phyloP scores from a whole-genome alignment of 2,329 filamentous ascomycete species.

The Thielaviopsis populi region DNA sequence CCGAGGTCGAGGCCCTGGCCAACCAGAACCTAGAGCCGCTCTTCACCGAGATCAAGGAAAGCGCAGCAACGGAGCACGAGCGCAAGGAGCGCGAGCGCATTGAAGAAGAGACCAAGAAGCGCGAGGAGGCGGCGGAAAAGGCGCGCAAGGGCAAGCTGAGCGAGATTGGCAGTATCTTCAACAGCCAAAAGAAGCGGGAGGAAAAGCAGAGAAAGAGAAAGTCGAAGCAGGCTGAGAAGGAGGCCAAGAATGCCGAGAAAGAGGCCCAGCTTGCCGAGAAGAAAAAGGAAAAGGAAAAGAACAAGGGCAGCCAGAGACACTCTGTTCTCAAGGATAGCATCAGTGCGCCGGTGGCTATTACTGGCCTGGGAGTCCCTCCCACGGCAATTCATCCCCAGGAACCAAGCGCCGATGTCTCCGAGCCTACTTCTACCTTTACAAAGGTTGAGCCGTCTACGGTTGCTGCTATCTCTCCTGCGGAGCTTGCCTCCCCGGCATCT shows the following conservation, averaged over 20 bases:
- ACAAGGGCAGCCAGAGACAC: slow-evolving; percentile 19
- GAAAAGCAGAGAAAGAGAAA: slow-evolving; percentile 42
- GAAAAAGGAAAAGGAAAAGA: slow-evolving; percentile 18
- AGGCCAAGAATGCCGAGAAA: slow-evolving; percentile 37
- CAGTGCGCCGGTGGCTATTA: neutral
- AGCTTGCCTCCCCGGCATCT: neutral
- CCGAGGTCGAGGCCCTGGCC: slow-evolving; percentile 8
- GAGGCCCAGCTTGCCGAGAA: too few relatives aligned
- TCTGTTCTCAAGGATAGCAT: slow-evolving; percentile 12
- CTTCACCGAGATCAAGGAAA: slow-evolving; percentile 23
- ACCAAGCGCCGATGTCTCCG: neutral
- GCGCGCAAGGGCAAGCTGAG: slow-evolving; percentile 45
- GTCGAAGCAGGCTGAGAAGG: slow-evolving; percentile 33
- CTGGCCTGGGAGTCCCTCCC: neutral
- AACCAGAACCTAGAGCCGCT: slow-evolving; percentile 28
- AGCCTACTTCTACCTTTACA: neutral
- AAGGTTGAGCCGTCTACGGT: neutral
- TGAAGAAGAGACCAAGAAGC: slow-evolving; percentile 63
- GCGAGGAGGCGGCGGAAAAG: slow-evolving; percentile 63
- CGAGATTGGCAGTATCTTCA: slow-evolving; percentile 49
- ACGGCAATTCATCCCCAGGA: neutral
- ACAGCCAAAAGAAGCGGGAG: slow-evolving; percentile 45
- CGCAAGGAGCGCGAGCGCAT: slow-evolving; percentile 57
- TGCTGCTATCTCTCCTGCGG: neutral
- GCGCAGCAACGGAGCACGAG: slow-evolving; percentile 26